These are phyloP conservation scores for Xylariales sp. DNA, from an alignment of 2,329 filamentous ascomycete genomes.

Conservation along the genomic window DNA sequence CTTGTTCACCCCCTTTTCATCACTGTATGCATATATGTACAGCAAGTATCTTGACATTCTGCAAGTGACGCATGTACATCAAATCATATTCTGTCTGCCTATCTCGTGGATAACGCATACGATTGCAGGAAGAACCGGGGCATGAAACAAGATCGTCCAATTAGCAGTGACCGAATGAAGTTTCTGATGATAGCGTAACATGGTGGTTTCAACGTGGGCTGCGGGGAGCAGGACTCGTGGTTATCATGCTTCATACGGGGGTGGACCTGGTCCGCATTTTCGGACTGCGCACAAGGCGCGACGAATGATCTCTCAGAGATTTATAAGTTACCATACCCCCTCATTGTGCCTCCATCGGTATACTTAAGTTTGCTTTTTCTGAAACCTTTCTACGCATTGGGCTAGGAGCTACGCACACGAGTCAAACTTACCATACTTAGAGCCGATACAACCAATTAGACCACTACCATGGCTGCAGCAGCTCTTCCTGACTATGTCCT, in stretches of 20 bases:
- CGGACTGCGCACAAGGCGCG: background rate
- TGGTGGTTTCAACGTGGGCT: no score
- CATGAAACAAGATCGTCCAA: background rate
- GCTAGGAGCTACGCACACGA: no score
- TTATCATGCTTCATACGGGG: background rate
- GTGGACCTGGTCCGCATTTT: background rate
- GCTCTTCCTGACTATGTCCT: constrained; percentile 19
- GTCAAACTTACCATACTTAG: no score
- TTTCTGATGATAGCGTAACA: background rate
- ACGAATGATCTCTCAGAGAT: background rate
- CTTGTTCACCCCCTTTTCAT: no score
- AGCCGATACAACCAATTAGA: no score
- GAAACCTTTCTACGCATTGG: background rate
- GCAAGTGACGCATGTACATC: no score
- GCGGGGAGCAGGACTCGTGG: no score
- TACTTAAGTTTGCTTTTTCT: background rate
- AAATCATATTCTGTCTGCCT: no score
- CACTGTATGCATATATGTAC: no score
- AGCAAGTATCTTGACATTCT: no score
- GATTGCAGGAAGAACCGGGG: no score
- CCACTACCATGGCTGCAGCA: background rate
- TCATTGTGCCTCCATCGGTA: background rate
- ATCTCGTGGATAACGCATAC: no score
- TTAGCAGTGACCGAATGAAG: background rate
- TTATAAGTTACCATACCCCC: background rate